These are phyloP conservation scores for Coleophoma cylindrospora DNA, from an alignment of 2,329 filamentous ascomycete genomes.

Conservation along the genomic window DNA sequence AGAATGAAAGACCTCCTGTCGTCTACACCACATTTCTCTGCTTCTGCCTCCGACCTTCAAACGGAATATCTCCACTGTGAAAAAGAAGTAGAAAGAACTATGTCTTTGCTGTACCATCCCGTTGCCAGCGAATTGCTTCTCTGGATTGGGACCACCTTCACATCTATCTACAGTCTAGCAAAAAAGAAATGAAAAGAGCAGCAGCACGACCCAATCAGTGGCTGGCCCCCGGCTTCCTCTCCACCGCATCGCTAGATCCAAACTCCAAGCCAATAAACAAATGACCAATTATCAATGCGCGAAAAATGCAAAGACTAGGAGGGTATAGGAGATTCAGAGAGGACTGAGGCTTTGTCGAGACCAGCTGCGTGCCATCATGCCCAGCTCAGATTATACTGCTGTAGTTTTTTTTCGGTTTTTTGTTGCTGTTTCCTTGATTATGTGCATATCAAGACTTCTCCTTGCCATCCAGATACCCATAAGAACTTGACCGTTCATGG, in stretches of 20 bases:
- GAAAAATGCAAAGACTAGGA: background rate
- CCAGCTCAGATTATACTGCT: background rate
- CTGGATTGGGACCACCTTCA: background rate
- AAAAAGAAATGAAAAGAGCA: background rate
- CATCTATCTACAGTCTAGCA: background rate
- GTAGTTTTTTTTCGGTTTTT: background rate
- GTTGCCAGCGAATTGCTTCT: background rate
- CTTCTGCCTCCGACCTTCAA: background rate
- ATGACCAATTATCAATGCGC: background rate
- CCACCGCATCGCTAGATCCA: background rate
- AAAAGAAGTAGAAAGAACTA: conserved; percentile 1
- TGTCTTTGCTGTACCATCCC: background rate
- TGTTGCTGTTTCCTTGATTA: background rate
- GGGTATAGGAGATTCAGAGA: background rate
- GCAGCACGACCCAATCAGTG: background rate
- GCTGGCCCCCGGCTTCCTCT: background rate
- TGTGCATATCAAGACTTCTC: background rate
- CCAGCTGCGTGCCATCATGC: background rate
- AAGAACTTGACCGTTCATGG: conserved; percentile 17
- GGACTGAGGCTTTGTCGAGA: background rate
- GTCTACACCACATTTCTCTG: background rate
- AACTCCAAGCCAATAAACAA: background rate
- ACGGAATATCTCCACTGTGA: conserved; percentile 12
- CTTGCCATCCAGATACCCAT: conserved; percentile 16
- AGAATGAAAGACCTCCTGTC: too few species aligned